Evolutionary conservation across 148 eudicot genomes (phyloP).

Genomic region (Pouteria glomerata): DNA sequence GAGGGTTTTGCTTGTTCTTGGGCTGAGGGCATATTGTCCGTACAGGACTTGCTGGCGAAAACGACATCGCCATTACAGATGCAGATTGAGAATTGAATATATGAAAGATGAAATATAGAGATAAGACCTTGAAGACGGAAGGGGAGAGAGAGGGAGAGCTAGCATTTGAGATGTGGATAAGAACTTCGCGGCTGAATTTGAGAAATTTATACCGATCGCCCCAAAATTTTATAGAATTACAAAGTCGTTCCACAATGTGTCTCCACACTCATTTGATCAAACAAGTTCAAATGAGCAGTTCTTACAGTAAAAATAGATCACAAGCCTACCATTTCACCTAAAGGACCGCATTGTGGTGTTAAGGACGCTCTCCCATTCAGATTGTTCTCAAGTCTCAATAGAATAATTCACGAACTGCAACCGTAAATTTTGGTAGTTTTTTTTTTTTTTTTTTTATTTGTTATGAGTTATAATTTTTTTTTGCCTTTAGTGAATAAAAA

Average conservation of each 20-base stretch:
- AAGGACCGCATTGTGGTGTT: too few species aligned
- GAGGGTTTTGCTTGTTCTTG: slow-evolving; percentile 9
- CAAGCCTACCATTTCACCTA: too few species aligned
- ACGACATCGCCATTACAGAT: slow-evolving; percentile 22
- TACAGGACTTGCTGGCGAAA: slow-evolving; percentile 25
- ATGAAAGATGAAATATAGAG: neutral
- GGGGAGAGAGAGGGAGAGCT: neutral
- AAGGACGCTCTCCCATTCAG: too few species aligned
- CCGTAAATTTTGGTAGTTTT: too few species aligned
- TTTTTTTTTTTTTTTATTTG: too few species aligned
- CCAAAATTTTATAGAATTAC: neutral
- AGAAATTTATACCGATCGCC: neutral
- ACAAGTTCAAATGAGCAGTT: too few species aligned
- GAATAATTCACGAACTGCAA: too few species aligned
- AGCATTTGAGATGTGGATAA: neutral
- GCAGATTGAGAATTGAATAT: neutral
- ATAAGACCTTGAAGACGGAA: neutral
- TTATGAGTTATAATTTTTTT: too few species aligned
- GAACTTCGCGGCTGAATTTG: neutral
- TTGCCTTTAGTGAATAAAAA: too few species aligned
- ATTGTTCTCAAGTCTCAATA: too few species aligned
- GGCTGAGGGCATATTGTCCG: slow-evolving; percentile 19
- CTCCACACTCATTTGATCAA: too few species aligned
- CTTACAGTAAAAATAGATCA: neutral
- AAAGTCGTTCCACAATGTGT: too few species aligned